Evolutionary conservation across 169 alveolate genomes (phyloP).

Genomic region (Cystoisospora suis): DNA sequence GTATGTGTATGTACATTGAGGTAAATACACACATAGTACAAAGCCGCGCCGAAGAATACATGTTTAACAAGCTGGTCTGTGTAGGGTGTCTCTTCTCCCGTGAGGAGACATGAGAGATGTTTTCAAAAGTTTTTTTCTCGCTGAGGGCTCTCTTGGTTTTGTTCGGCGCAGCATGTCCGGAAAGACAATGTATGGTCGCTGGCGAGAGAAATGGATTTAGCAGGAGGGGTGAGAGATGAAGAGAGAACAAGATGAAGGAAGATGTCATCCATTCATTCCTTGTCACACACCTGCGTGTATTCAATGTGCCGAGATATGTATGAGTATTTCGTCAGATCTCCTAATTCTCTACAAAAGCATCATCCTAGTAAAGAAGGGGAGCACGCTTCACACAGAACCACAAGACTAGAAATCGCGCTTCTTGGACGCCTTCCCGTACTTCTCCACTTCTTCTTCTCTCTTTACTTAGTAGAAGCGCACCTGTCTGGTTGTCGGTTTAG

Average conservation of each 20-base stretch:
- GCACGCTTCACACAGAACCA: not conserved
- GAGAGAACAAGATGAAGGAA: not conserved
- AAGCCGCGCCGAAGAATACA: not conserved
- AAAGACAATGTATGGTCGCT: slow-evolving; percentile 49
- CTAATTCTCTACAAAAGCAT: not conserved
- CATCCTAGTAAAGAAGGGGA: not conserved
- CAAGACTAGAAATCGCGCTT: too few relatives aligned
- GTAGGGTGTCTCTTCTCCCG: not conserved
- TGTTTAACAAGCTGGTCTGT: not conserved
- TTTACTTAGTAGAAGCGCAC: too few relatives aligned
- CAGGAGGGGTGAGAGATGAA: slow-evolving; percentile 27
- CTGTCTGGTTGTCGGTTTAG: too few relatives aligned
- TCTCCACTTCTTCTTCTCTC: too few relatives aligned
- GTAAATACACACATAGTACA: not conserved
- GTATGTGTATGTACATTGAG: not conserved
- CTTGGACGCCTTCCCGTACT: too few relatives aligned
- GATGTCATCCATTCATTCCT: not conserved
- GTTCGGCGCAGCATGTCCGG: slow-evolving; percentile 42
- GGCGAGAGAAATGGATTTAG: slow-evolving; percentile 44
- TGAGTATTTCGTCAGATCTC: not conserved
- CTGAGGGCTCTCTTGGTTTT: not conserved
- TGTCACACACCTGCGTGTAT: not conserved
- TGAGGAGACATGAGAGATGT: not conserved
- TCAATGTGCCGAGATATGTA: not conserved
- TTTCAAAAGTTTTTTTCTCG: not conserved